These are phyloP conservation scores for Hygrocybe punicea DNA, from an alignment of 768 basidiomycete species.

Conservation along the genomic window DNA sequence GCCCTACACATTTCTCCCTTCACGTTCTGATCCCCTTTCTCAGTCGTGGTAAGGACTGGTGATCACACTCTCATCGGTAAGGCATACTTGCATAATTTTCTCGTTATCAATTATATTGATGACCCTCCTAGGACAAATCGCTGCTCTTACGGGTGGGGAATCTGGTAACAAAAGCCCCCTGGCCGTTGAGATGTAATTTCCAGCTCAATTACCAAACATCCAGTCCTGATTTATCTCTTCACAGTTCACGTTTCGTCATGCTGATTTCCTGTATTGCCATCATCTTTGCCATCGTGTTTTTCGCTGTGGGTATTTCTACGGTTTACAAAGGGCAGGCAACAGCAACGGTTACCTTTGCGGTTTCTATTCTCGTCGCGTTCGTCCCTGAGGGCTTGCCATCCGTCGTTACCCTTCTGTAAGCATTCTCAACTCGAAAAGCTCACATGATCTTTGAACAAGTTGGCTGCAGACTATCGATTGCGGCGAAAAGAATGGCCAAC, in stretches of 20 bases:
- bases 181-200: constrained; percentile 58
- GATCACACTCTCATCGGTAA: constrained; percentile 63
- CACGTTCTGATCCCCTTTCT: not conserved
- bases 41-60: constrained; percentile 64
- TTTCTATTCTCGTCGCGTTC: constrained; percentile 50
- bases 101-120: constrained; percentile 4
- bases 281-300: constrained; percentile 60
- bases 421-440: not conserved
- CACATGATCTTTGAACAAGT: not conserved
- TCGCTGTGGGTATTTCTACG: constrained; percentile 61
- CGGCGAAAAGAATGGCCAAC: constrained; percentile 67
- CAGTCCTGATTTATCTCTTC: constrained; percentile 4
- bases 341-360: constrained; percentile 55
- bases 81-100: not conserved
- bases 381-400: constrained; percentile 62
- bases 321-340: constrained; percentile 61
- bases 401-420: constrained; percentile 55
- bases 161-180: constrained; percentile 63
- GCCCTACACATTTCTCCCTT: not conserved
- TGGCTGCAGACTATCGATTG: constrained; percentile 48
- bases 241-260: constrained; percentile 56
- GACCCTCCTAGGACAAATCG: constrained; percentile 56
- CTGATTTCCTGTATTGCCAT: constrained; percentile 62
- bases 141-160: constrained; percentile 61
- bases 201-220: too few species aligned